Base-by-base conservation (phyloP, 1,284 basidiomycete species). In the Ustilago trichophora region DNA sequence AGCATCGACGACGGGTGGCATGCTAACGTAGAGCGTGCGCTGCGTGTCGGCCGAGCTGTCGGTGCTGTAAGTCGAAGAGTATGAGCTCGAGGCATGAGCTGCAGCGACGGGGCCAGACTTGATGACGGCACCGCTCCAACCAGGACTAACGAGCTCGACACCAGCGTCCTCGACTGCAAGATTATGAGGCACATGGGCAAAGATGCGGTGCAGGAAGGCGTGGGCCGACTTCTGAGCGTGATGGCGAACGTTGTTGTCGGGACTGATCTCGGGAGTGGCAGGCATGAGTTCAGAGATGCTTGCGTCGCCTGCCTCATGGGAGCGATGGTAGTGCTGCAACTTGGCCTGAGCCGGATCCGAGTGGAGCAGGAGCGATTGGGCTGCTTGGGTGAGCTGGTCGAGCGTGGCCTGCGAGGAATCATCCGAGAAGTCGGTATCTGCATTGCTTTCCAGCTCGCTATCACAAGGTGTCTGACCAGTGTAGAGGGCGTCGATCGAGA, bases 11-110 rank as follows among this genome's bases (percentile, higher is more conserved):
- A 50, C 41, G 12, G 44, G 13, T 11, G 76, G 74, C 72, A 78
- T 71, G 44, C 66, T 68, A n/a, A 76, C 72, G 44, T 75, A 76
- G n/a, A 78, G 70, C 29, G 76, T 54, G 22, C 76, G 74, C 42
- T 56, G 55, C 35, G 56, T 19, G 21, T 63, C 68, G 9, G 58
- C 45, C 22, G 64, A 67, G 32, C 56, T 60, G 19, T 56, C 52
- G 37, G 38, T 47, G 43, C 56, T 54, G 46, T 41, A 48, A 13
- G 31, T 52, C n/a, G 56, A 55, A 4, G 41, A 42, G 26, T 37
- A 58, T 7, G 59, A 51, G 45, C 36, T 52, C 31, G 57, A 46
- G 18, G 37, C 29, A 25, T 48, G 49, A 19, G 19, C 13, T 4
- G 34, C 26, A n/a, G 36, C 22, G 9, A 25, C 32, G 1, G 56